These are phyloP conservation scores for Coemansia sp. DNA, from an alignment of 192 early-diverging fungal genomes.

Conservation along the genomic window DNA sequence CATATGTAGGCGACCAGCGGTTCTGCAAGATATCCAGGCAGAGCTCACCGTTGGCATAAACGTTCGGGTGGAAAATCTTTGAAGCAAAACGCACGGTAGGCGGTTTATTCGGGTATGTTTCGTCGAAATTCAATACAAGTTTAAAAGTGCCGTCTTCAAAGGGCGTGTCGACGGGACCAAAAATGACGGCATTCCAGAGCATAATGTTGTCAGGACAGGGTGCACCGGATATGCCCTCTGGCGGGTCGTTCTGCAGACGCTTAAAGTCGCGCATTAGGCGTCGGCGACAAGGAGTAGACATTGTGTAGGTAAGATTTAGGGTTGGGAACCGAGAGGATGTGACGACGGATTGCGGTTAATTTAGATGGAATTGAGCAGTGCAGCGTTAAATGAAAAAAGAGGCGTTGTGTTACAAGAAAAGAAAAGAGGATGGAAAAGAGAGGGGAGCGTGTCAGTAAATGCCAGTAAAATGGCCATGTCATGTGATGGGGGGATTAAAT, in stretches of 20 bases:
- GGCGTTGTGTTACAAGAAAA: too few relatives aligned
- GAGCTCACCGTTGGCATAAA: constrained; percentile 94
- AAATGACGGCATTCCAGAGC: constrained; percentile 99
- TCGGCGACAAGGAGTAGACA: constrained; percentile 72
- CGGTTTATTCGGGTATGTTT: constrained; percentile 97
- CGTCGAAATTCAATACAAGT: constrained; percentile 90
- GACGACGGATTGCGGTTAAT: too few relatives aligned
- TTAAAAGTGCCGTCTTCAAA: constrained; percentile 99
- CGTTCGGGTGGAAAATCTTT: constrained; percentile 98
- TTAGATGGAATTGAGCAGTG: too few relatives aligned
- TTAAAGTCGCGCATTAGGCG: constrained; percentile 99
- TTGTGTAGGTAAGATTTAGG: neutral
- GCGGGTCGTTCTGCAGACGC: constrained; percentile 88
- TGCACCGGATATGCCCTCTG: constrained; percentile 81
- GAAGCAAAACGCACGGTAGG: constrained; percentile 92
- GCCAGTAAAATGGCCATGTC: too few relatives aligned
- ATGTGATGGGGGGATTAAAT: too few relatives aligned
- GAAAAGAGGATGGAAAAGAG: too few relatives aligned
- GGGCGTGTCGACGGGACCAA: constrained; percentile 92
- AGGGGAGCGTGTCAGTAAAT: too few relatives aligned
- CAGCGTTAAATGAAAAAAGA: too few relatives aligned
- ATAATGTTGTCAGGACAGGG: constrained; percentile 97
- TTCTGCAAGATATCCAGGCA: constrained; percentile 98
- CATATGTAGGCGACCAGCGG: constrained; percentile 96
- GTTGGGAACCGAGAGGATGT: too few relatives aligned